Percentiles rank a stretch among this genome's conserved stretches.
These are phyloP conservation scores for Aspergillus egyptiacus DNA, from an alignment of 495 filamentous ascomycete genomes.

Conservation along the genomic window DNA sequence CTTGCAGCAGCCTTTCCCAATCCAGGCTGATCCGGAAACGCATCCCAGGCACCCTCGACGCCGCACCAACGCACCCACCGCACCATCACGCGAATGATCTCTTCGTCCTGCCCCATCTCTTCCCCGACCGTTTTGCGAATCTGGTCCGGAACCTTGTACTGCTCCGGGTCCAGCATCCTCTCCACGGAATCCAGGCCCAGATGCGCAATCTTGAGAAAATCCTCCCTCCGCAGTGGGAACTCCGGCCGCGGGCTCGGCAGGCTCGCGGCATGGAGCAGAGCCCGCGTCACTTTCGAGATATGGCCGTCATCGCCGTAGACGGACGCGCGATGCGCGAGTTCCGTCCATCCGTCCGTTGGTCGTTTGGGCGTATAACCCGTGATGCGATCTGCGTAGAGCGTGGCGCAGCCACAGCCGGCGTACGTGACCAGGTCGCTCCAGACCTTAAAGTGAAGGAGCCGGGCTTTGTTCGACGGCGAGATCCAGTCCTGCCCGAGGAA, in stretches of 20 bases:
- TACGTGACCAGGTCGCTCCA: background rate
- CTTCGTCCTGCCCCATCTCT: background rate
- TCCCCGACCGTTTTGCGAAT: background rate
- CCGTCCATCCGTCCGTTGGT: background rate
- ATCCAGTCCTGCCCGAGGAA: constrained; percentile 33
- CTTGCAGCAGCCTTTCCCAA: no score
- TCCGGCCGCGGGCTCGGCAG: background rate
- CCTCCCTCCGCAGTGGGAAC: background rate
- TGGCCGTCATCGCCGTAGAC: background rate
- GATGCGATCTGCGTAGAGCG: background rate
- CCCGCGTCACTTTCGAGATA: background rate
- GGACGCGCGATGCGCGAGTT: background rate
- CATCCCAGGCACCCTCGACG: background rate
- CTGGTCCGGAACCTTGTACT: background rate
- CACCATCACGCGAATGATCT: background rate
- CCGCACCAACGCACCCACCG: constrained; percentile 1
- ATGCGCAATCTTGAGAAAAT: constrained; percentile 1
- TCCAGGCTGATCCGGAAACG: background rate
- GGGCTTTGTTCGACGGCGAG: background rate
- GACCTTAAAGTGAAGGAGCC: background rate
- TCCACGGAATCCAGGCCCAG: background rate
- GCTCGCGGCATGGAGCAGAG: background rate
- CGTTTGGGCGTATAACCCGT: background rate
- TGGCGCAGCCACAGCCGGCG: background rate
- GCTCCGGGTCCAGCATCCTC: background rate